Evolutionary conservation across 2,329 filamentous ascomycete genomes (phyloP).

Genomic region (Colletotrichum zoysiae): DNA sequence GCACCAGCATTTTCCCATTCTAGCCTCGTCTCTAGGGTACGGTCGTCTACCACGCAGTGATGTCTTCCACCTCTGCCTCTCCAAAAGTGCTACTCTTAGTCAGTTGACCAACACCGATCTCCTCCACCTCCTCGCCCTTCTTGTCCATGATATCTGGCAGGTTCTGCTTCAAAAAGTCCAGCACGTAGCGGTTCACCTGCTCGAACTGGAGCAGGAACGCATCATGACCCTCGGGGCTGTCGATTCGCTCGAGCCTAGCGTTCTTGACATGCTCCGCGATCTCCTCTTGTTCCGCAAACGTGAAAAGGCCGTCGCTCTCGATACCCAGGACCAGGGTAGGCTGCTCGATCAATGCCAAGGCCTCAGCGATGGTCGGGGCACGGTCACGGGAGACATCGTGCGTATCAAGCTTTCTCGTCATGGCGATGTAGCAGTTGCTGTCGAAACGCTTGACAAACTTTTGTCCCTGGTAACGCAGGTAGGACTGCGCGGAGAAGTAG

Average conservation of each 20-base stretch:
- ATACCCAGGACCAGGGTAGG: slow-evolving; percentile 93
- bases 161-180: slow-evolving; percentile 85
- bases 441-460: slow-evolving; percentile 99
- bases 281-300: slow-evolving; percentile 96
- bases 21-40: neutral
- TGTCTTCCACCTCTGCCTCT: slow-evolving; percentile 95
- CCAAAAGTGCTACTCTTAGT: slow-evolving; percentile 94
- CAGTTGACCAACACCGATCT: slow-evolving; percentile 69
- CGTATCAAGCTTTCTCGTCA: slow-evolving; percentile 96
- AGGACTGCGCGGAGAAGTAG: slow-evolving; percentile 99
- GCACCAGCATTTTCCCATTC: neutral
- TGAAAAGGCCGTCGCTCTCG: slow-evolving; percentile 95
- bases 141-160: slow-evolving; percentile 89
- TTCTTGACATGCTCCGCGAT: slow-evolving; percentile 85
- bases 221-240: slow-evolving; percentile 95
- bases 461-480: slow-evolving; percentile 93
- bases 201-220: slow-evolving; percentile 97
- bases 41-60: slow-evolving; percentile 87
- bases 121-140: slow-evolving; percentile 60
- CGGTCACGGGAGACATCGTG: slow-evolving; percentile 92
- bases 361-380: slow-evolving; percentile 75
- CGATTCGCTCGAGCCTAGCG: slow-evolving; percentile 84
- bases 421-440: slow-evolving; percentile 98
- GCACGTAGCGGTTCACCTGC: slow-evolving; percentile 90
- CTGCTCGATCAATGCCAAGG: slow-evolving; percentile 85